Evolutionary conservation across 2,329 filamentous ascomycete genomes (phyloP), one percentile per base, ranked within the genome.

Genomic region (Sclerotinia spermophila): DNA sequence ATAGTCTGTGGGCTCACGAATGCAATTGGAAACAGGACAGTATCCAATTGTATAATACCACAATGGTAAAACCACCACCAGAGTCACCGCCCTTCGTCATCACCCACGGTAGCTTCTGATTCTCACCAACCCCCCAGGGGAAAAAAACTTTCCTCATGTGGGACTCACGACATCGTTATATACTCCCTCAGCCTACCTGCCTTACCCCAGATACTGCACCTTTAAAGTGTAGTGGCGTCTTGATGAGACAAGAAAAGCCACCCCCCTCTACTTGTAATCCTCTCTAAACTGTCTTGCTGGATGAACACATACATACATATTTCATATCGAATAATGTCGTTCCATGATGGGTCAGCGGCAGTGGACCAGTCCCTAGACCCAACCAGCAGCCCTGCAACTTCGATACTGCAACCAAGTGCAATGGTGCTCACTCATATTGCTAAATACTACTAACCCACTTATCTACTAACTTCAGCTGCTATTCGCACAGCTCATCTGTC

Each of bases 231-330:
- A 68, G 74, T 77, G 74, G 76, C 75, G 74, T 71, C 69, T 72
- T 61, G 68, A 74, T 77, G 77, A 78, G 75, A 78, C 76, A 73
- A 44, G 73, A 73, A 72, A 72, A 78, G 77, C 77, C 77, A 78
- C 77, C 75, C 72, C 77, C 75, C 76, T 76, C 74, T 65, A 70
- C 72, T 69, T 66, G 48, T 69, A 69, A 40, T 65, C 48, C 67
- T 42, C 38, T 69, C 21, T 35, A 44, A 55, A 64, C n/a, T 48
- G n/a, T 65, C 48, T 69, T 72, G 73, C 72, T 77, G 75, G 75
- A 77, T 75, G 75, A 77, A 76, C 76, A 74, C 67, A 73, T 72
- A 33, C 53, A 72, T 71, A 44, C 44, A 40, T 62, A 27, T 35
- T 19, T 19, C 38, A 38, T n/a, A 38, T 55, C 40, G 40, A 62